phyloP scores from a whole-genome alignment of 345 rosid species.

The Eutrema heterophyllum region DNA sequence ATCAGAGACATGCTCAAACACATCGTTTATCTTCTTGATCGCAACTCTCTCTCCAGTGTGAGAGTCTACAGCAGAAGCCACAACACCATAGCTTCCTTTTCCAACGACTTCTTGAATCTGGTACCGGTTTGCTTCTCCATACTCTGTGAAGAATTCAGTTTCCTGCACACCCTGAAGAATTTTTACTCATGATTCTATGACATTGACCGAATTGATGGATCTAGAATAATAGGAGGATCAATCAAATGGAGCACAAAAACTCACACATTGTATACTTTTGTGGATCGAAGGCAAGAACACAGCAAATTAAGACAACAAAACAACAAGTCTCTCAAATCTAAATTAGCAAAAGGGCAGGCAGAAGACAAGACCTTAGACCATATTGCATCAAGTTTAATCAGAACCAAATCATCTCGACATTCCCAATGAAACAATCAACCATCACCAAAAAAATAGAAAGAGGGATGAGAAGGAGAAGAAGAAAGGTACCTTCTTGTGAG shows the following conservation, averaged over 20 bases:
- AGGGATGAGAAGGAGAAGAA: neutral
- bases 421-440: neutral
- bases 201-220: neutral
- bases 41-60: conserved; percentile 90
- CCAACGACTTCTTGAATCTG: conserved; percentile 93
- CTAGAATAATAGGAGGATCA: neutral
- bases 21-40: conserved; percentile 92
- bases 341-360: neutral
- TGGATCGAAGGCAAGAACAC: neutral
- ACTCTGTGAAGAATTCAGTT: conserved; percentile 89
- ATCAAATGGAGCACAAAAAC: neutral
- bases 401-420: neutral
- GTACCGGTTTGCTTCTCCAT: conserved; percentile 90
- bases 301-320: neutral
- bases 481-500: conserved; percentile 62
- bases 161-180: conserved; percentile 43
- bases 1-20: conserved; percentile 96
- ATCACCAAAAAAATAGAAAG: neutral
- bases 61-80: conserved; percentile 81
- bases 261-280: neutral
- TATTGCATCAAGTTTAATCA: neutral
- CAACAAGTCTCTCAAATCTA: neutral
- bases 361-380: neutral
- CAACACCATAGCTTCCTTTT: conserved; percentile 98
- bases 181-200: neutral